Percentiles rank a stretch among this genome's conserved stretches.
phyloP scores from a whole-genome alignment of 805 yeast species.

The Metschnikowia reukaufii region DNA sequence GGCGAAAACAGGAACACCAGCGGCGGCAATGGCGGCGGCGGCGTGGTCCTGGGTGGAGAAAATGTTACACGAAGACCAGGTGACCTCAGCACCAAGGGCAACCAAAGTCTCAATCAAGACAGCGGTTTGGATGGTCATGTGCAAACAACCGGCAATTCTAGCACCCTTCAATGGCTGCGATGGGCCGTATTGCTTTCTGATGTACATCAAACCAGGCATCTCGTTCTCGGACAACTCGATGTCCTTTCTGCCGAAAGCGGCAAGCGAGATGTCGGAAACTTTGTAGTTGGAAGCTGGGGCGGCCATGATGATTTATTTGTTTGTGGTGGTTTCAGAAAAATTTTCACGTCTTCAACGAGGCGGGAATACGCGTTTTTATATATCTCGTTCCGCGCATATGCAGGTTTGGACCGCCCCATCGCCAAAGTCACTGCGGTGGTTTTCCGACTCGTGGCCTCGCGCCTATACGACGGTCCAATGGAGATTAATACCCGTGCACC shows the following conservation, averaged over 20 bases:
- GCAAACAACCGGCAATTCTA: slow-evolving; percentile 97
- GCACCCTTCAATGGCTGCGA: slow-evolving; percentile 98
- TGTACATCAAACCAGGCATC: slow-evolving; percentile 99
- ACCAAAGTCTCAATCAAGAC: slow-evolving; percentile 95
- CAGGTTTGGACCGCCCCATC: slow-evolving; percentile 7
- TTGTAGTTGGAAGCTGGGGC: slow-evolving; percentile 68
- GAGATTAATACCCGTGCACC: slow-evolving; percentile 1
- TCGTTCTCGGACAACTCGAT: slow-evolving; percentile 98
- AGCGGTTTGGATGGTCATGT: slow-evolving; percentile 99
- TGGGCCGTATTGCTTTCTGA: slow-evolving; percentile 87
- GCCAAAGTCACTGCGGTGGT: background rate
- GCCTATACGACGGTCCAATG: slow-evolving; percentile 2
- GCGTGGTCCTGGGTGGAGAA: slow-evolving; percentile 99
- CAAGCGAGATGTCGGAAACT: slow-evolving; percentile 96
- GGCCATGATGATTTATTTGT: slow-evolving; percentile 25
- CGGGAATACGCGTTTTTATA: slow-evolving; percentile 5
- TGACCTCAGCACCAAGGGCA: slow-evolving; percentile 98
- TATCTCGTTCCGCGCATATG: background rate
- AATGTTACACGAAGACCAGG: slow-evolving; percentile 99
- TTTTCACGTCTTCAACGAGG: background rate
- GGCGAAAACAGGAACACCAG: slow-evolving; percentile 99
- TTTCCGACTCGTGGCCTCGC: background rate
- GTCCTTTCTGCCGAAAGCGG: slow-evolving; percentile 99
- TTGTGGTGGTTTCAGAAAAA: slow-evolving; percentile 1
- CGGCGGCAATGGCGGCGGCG: slow-evolving; percentile 99